Evolutionary conservation across 768 basidiomycete genomes (phyloP).

Genomic region (Podaxis sp.): DNA sequence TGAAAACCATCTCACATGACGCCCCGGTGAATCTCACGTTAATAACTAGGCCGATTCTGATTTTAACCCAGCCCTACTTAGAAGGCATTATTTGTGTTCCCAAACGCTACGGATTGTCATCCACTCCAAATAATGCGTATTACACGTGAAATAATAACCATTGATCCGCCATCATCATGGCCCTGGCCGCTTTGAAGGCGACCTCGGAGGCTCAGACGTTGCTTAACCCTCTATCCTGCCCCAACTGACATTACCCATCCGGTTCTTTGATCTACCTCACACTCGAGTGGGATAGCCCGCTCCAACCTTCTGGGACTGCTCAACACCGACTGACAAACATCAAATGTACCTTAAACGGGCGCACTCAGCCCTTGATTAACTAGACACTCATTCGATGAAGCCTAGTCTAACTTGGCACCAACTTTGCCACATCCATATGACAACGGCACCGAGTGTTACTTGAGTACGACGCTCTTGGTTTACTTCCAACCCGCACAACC

Average conservation of each 20-base stretch:
- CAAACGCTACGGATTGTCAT: no score
- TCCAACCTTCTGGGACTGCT: not conserved
- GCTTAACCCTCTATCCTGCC: not conserved
- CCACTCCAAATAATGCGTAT: no score
- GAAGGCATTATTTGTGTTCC: no score
- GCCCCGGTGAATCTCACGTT: no score
- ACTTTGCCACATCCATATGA: not conserved
- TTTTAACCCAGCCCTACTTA: no score
- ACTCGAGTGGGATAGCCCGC: not conserved
- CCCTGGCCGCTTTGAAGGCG: conserved; percentile 35
- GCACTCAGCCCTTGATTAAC: not conserved
- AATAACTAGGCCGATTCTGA: no score
- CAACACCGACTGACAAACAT: not conserved
- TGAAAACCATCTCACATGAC: no score
- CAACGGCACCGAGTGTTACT: not conserved
- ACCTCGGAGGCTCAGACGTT: no score
- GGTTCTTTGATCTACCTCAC: not conserved
- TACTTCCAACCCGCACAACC: not conserved
- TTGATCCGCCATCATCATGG: conserved; percentile 65
- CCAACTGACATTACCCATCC: not conserved
- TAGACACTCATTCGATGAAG: not conserved
- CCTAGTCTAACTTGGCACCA: not conserved
- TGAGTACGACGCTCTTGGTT: not conserved
- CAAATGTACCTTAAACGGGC: not conserved
- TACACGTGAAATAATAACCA: no score